Evolutionary conservation across 2,329 filamentous ascomycete species (phyloP).

Genomic region (Epicoccum sorghinum): DNA sequence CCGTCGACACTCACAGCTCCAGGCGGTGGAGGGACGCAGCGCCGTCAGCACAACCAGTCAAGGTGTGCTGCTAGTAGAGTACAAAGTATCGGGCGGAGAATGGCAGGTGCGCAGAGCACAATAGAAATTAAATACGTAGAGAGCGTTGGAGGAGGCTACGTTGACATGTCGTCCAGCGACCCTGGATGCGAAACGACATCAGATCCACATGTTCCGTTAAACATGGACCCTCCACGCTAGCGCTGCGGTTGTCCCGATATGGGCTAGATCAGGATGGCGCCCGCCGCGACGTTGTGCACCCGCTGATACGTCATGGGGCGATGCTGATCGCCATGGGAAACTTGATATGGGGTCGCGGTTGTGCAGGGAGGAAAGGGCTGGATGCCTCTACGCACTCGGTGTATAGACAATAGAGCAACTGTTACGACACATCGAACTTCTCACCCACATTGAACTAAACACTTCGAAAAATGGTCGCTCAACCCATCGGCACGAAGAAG

Average conservation of each 20-base stretch:
- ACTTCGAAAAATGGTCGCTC: constrained; percentile 27
- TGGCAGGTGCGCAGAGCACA: constrained; percentile 1
- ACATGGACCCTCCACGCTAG: constrained; percentile 1
- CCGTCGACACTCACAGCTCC: constrained; percentile 26
- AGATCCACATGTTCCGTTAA: constrained; percentile 19
- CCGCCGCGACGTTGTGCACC: constrained; percentile 15
- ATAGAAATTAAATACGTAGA: constrained; percentile 3
- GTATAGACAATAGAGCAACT: not conserved
- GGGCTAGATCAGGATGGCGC: constrained; percentile 21
- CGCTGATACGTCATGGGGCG: constrained; percentile 24
- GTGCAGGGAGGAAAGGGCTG: constrained; percentile 1
- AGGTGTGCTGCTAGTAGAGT: constrained; percentile 4
- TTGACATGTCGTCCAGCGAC: constrained; percentile 14
- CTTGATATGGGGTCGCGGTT: constrained; percentile 15
- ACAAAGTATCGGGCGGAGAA: not conserved
- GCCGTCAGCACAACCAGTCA: constrained; percentile 11
- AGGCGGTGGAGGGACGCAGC: constrained; percentile 5
- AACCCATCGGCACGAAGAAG: constrained; percentile 37
- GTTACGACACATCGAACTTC: not conserved
- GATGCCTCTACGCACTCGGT: not conserved
- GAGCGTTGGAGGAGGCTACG: constrained; percentile 6
- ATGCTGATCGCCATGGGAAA: constrained; percentile 15
- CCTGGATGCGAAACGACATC: constrained; percentile 26
- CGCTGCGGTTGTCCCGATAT: constrained; percentile 16
- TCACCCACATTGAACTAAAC: not conserved